Conservation (phyloP, 345 rosid species). For the Boechera divaricarpa region DNA sequence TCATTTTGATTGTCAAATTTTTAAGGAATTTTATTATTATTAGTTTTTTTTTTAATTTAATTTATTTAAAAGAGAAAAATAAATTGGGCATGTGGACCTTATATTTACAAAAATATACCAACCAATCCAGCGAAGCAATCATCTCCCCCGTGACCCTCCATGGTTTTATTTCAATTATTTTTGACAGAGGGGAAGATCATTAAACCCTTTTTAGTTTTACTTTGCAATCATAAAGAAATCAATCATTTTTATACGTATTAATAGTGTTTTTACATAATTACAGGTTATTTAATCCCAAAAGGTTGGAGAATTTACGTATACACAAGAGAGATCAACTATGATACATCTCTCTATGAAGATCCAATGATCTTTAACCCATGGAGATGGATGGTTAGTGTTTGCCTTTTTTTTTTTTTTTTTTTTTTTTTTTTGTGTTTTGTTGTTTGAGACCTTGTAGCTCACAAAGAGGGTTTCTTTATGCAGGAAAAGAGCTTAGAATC, state of each 20-base stretch:
- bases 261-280: conserved; percentile 3
- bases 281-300: conserved; percentile 82
- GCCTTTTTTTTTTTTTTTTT: neutral
- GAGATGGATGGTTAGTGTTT: conserved; percentile 82
- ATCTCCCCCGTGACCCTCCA: conserved; percentile 54
- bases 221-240: neutral
- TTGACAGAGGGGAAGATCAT: conserved; percentile 39
- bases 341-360: conserved; percentile 65
- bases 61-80: neutral
- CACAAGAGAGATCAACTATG: conserved; percentile 83
- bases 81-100: conserved; percentile 57
- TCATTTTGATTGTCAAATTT: neutral
- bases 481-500: conserved; percentile 78
- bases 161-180: conserved; percentile 48
- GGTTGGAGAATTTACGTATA: conserved; percentile 97
- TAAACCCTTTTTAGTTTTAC: neutral
- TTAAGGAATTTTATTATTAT: neutral
- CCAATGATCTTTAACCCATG: conserved; percentile 86
- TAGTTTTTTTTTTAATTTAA: neutral
- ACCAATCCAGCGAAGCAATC: conserved; percentile 67
- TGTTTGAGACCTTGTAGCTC: conserved; percentile 25
- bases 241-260: neutral
- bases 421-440: neutral
- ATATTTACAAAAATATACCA: conserved; percentile 62
- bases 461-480: conserved; percentile 6